These are phyloP conservation scores for Tetrapisispora namnaoensis DNA, from an alignment of 805 yeast species.

Conservation along the genomic window DNA sequence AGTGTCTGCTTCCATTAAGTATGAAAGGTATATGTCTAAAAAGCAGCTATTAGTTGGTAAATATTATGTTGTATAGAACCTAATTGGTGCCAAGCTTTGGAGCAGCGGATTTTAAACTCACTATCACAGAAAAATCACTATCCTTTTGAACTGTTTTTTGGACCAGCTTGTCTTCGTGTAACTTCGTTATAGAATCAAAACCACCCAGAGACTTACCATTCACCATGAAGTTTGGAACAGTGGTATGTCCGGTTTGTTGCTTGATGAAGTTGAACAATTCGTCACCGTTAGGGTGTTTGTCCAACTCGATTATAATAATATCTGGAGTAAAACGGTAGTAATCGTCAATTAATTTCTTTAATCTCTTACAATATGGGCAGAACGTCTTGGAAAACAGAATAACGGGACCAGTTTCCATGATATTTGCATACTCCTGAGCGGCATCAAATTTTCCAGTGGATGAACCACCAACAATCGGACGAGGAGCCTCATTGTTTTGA, in stretches of 20 bases:
- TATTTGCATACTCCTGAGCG: constrained; percentile 44
- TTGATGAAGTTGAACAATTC: constrained; percentile 67
- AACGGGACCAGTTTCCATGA: constrained; percentile 54
- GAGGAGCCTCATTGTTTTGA: constrained; percentile 4
- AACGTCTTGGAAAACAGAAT: constrained; percentile 43
- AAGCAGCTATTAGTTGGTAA: background rate
- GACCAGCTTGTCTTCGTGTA: constrained; percentile 51
- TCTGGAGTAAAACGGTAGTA: constrained; percentile 64
- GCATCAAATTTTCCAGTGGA: constrained; percentile 34
- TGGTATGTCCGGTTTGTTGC: constrained; percentile 59
- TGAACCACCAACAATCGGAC: constrained; percentile 7
- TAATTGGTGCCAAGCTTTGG: no score
- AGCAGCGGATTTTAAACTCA: constrained; percentile 2
- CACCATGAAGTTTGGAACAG: constrained; percentile 85
- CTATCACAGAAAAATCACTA: constrained; percentile 15
- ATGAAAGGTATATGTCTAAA: background rate
- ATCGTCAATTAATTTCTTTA: constrained; percentile 50
- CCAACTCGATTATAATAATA: constrained; percentile 71
- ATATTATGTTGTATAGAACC: no score
- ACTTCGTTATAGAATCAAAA: constrained; percentile 60
- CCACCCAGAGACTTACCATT: constrained; percentile 79
- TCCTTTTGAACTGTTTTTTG: constrained; percentile 37
- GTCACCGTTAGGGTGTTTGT: constrained; percentile 64
- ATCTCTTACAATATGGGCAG: constrained; percentile 69
- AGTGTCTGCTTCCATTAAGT: background rate